These are phyloP conservation scores for Ceratobasidium sp. DNA, from an alignment of 1,284 basidiomycete species.

Conservation along the genomic window DNA sequence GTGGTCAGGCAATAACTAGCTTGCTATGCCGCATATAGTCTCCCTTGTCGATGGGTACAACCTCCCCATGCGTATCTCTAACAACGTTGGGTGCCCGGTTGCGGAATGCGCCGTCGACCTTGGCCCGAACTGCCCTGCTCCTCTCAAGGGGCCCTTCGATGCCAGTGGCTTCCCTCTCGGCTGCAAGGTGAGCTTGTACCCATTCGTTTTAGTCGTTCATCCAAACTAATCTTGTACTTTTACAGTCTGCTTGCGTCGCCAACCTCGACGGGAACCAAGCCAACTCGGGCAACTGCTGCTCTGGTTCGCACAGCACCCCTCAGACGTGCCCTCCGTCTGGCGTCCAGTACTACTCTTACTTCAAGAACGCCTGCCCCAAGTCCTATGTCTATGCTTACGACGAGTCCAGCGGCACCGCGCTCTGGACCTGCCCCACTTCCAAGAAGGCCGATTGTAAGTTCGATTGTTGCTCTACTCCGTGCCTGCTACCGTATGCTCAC, in stretches of 20 bases:
- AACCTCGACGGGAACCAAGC: constrained; percentile 50
- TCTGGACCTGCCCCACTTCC: constrained; percentile 44
- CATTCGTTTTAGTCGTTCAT: neutral
- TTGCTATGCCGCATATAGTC: constrained; percentile 44
- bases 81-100: constrained; percentile 47
- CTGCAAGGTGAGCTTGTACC: constrained; percentile 44
- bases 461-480: neutral
- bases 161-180: constrained; percentile 50
- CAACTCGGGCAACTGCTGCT: constrained; percentile 55
- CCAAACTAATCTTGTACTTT: constrained; percentile 65
- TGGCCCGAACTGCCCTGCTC: constrained; percentile 48
- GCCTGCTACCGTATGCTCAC: constrained; percentile 48
- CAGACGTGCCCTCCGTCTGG: constrained; percentile 50
- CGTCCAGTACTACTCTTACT: constrained; percentile 44
- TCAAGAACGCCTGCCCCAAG: constrained; percentile 54
- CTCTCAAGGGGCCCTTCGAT: constrained; percentile 50
- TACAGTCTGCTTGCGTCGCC: constrained; percentile 46
- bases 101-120: constrained; percentile 51
- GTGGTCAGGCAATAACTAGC: neutral
- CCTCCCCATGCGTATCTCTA: constrained; percentile 52
- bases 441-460: constrained; percentile 49
- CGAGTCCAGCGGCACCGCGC: constrained; percentile 53
- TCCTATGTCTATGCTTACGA: constrained; percentile 57
- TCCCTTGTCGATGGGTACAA: constrained; percentile 55
- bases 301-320: constrained; percentile 52